Evolutionary conservation across 108 stramenopile species (phyloP).

Genomic region (Mediolabrus comicus): DNA sequence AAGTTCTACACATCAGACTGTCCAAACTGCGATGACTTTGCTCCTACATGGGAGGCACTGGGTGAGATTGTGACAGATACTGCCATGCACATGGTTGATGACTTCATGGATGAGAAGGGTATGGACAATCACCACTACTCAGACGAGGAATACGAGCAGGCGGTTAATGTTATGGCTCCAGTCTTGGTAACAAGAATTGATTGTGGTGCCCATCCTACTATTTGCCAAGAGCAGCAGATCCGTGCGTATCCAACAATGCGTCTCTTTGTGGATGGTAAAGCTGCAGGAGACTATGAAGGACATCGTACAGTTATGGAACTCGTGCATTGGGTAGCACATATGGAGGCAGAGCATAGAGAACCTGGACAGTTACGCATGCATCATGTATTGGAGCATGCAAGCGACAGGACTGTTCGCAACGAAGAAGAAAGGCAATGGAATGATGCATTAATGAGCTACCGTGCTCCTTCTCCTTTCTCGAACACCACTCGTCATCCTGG

Average conservation of each 20-base stretch:
- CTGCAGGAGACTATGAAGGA: slow-evolving; percentile 72
- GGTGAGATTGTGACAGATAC: slow-evolving; percentile 50
- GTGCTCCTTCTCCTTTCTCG: slow-evolving; percentile 34
- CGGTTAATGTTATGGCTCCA: slow-evolving; percentile 43
- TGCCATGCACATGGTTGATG: slow-evolving; percentile 40
- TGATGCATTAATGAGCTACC: slow-evolving; percentile 47
- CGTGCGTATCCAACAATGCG: slow-evolving; percentile 90
- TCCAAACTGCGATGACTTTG: slow-evolving; percentile 68
- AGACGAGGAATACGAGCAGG: slow-evolving; percentile 41
- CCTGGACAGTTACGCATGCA: slow-evolving; percentile 45
- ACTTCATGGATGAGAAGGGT: slow-evolving; percentile 17
- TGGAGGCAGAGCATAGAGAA: slow-evolving; percentile 51
- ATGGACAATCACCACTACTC: slow-evolving; percentile 17
- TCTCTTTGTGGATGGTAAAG: slow-evolving; percentile 76
- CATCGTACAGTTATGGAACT: slow-evolving; percentile 85
- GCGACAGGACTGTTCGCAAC: slow-evolving; percentile 40
- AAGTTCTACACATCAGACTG: slow-evolving; percentile 76
- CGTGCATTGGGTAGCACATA: slow-evolving; percentile 54
- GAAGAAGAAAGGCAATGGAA: slow-evolving; percentile 63
- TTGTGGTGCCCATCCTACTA: slow-evolving; percentile 52
- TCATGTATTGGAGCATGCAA: slow-evolving; percentile 32
- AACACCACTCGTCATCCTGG: slow-evolving; percentile 72
- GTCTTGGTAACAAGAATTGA: slow-evolving; percentile 60
- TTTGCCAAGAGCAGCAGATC: slow-evolving; percentile 77
- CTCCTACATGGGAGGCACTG: slow-evolving; percentile 79